Percentiles rank a stretch among this genome's conserved stretches.
Evolutionary conservation across 208 protist species (phyloP).

Genomic region (Leishmania mexicana): DNA sequence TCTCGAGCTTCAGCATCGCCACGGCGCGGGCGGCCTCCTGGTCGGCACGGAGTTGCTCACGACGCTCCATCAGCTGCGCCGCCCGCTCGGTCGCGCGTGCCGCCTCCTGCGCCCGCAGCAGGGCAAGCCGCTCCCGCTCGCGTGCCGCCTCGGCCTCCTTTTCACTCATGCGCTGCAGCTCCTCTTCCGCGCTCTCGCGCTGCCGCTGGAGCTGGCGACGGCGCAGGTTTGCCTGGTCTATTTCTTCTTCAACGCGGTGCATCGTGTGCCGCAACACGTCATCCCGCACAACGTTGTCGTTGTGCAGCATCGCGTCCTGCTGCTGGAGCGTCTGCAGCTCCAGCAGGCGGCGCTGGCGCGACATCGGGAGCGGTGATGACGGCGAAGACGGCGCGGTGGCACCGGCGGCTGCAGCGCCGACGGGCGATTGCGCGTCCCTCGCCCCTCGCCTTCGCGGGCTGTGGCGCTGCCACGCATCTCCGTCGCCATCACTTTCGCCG

Average conservation of each 20-base stretch:
- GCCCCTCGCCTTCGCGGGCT: not conserved
- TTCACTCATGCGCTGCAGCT: constrained; percentile 32
- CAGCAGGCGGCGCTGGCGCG: constrained; percentile 42
- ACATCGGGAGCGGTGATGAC: constrained; percentile 22
- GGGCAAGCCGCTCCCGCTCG: constrained; percentile 38
- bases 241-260: constrained; percentile 34
- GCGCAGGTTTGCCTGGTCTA: constrained; percentile 32
- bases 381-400: not conserved
- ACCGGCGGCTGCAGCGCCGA: not conserved
- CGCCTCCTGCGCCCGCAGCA: constrained; percentile 41
- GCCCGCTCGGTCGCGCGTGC: constrained; percentile 38
- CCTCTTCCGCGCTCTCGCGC: constrained; percentile 38
- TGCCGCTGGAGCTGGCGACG: constrained; percentile 39
- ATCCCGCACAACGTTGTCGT: constrained; percentile 32
- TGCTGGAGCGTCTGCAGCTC: constrained; percentile 74
- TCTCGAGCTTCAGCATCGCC: constrained; percentile 57
- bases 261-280: constrained; percentile 40
- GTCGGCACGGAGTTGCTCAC: constrained; percentile 56
- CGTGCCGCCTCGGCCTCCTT: constrained; percentile 34
- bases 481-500: not conserved
- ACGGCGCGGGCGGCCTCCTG: constrained; percentile 51
- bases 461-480: not conserved
- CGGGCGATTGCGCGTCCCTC: not conserved
- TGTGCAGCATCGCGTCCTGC: constrained; percentile 44
- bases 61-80: constrained; percentile 49